These are phyloP conservation scores for Venturia nashicola DNA, from an alignment of 2,329 filamentous ascomycete species.

Conservation along the genomic window DNA sequence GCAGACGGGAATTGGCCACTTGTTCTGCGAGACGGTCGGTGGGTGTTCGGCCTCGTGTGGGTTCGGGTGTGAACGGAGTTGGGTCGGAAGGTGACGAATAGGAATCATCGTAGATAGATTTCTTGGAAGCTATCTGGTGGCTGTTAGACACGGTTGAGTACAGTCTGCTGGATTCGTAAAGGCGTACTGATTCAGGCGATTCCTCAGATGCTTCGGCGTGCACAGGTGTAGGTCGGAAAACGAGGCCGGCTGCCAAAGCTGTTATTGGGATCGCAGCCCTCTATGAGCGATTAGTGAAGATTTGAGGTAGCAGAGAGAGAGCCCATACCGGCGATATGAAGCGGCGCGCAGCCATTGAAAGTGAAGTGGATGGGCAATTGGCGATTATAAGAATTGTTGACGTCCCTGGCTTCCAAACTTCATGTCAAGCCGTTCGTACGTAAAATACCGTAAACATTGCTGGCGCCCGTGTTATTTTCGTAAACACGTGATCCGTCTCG, in stretches of 20 bases:
- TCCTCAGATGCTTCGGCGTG: slow-evolving; percentile 34
- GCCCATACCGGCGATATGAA: slow-evolving; percentile 3
- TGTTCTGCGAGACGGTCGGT: slow-evolving; percentile 81
- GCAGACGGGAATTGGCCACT: slow-evolving; percentile 67
- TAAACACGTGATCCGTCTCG: neutral
- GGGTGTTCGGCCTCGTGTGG: slow-evolving; percentile 41
- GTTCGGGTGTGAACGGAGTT: slow-evolving; percentile 17
- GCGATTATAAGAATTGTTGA: neutral
- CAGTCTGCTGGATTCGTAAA: neutral
- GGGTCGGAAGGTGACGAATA: slow-evolving; percentile 18
- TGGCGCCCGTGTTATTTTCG: neutral
- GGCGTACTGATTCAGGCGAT: slow-evolving; percentile 14
- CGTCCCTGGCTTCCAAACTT: neutral
- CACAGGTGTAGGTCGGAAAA: slow-evolving; percentile 33
- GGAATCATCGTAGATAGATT: slow-evolving; percentile 68
- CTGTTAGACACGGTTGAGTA: neutral
- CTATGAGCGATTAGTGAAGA: neutral
- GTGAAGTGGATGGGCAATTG: slow-evolving; percentile 10
- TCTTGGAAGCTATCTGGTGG: slow-evolving; percentile 13
- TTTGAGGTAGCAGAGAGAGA: neutral
- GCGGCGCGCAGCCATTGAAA: slow-evolving; percentile 6
- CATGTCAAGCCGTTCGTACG: neutral
- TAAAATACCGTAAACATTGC: neutral
- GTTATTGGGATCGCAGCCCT: slow-evolving; percentile 2
- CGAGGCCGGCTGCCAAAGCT: slow-evolving; percentile 26